Conservation (phyloP, 495 filamentous ascomycete species). For the Xylaria telfairii region DNA sequence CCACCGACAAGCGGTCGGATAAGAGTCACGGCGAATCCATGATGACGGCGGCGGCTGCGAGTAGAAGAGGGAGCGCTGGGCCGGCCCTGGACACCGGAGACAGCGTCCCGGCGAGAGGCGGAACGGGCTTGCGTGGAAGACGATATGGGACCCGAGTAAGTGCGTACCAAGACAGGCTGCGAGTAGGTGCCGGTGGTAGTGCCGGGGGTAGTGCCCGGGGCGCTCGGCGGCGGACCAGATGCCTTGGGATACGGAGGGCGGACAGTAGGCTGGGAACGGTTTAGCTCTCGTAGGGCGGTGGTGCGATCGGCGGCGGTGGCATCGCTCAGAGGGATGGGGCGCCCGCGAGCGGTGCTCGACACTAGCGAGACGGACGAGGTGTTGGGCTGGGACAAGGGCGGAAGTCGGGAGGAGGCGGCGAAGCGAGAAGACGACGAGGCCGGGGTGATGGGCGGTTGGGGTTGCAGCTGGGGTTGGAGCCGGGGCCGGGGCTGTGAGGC, state of each 20-base stretch:
- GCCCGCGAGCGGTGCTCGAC: constrained; percentile 53
- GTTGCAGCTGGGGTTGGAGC: constrained; percentile 18
- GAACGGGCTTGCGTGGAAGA: constrained; percentile 26
- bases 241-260: constrained; percentile 52
- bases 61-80: constrained; percentile 19
- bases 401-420: constrained; percentile 46
- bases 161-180: constrained; percentile 62
- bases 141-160: constrained; percentile 52
- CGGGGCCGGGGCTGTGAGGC: background rate
- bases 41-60: constrained; percentile 18
- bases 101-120: constrained; percentile 18
- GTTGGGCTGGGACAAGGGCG: constrained; percentile 45
- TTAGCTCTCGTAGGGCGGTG: constrained; percentile 52
- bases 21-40: constrained; percentile 34
- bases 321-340: constrained; percentile 50
- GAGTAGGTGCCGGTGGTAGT: constrained; percentile 57
- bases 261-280: constrained; percentile 49
- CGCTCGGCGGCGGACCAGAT: constrained; percentile 29
- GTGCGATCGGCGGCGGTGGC: constrained; percentile 47
- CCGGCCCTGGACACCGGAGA: constrained; percentile 19
- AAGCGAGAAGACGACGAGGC: constrained; percentile 27
- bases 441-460: constrained; percentile 12
- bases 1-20: constrained; percentile 41
- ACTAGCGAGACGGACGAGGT: constrained; percentile 50
- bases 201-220: constrained; percentile 44